phyloP scores from a whole-genome alignment of 352 stramenopile species.

The Globisporangium recalcitrans region DNA sequence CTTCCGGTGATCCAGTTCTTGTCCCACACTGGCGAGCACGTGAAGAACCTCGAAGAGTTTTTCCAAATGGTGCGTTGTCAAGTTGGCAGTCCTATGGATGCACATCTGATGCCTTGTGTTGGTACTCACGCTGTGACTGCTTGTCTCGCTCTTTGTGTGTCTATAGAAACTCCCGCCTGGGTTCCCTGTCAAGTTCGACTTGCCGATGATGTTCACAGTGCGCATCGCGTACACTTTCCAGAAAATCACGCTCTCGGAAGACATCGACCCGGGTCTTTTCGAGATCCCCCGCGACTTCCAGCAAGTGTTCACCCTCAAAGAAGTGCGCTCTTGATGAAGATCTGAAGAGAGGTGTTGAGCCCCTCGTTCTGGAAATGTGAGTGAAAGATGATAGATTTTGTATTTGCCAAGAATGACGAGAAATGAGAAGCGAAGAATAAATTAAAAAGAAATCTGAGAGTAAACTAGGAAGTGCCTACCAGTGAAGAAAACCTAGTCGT shows the following conservation, averaged over 20 bases:
- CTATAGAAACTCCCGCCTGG: conserved; percentile 68
- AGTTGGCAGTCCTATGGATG: not conserved
- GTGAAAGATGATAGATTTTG: not conserved
- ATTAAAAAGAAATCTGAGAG: not conserved
- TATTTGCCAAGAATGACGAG: not conserved
- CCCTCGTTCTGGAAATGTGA: not conserved
- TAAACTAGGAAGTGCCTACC: not conserved
- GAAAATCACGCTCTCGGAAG: conserved; percentile 46
- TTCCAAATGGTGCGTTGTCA: conserved; percentile 68
- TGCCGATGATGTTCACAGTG: conserved; percentile 81
- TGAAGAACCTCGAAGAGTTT: conserved; percentile 80
- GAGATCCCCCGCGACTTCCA: conserved; percentile 47
- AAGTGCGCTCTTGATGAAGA: conserved; percentile 25
- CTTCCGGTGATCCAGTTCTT: conserved; percentile 74
- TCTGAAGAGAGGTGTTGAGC: not conserved
- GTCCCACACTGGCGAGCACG: conserved; percentile 65
- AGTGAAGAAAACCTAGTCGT: not conserved
- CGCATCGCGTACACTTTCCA: conserved; percentile 81
- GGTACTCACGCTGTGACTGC: conserved; percentile 9
- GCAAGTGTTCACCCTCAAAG: conserved; percentile 51
- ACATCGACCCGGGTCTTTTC: conserved; percentile 50
- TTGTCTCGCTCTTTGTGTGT: not conserved
- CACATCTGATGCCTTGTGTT: not conserved
- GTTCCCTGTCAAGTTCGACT: conserved; percentile 76
- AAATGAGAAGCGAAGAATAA: conserved; percentile 4